These are phyloP conservation scores for Aspergillus steynii DNA, from an alignment of 495 filamentous ascomycete species.

Conservation along the genomic window DNA sequence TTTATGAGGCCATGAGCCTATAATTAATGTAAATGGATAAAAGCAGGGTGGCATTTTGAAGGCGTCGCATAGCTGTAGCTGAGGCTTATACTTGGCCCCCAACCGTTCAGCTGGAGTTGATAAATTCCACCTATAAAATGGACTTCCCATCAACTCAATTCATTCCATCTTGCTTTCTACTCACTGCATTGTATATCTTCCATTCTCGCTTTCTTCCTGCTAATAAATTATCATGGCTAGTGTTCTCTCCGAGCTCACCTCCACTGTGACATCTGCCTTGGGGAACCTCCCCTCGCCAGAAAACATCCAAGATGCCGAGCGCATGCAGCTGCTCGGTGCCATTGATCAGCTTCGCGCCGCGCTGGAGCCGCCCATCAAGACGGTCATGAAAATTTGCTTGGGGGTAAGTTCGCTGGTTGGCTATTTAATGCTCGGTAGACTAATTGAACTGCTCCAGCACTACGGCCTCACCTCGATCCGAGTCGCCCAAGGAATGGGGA, in stretches of 20 bases:
- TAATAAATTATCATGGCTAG: no score
- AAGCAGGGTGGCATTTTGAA: no score
- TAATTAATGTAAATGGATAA: no score
- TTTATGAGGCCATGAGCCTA: no score
- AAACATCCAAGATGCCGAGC: constrained; percentile 9
- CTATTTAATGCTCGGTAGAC: not conserved
- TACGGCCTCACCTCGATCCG: constrained; percentile 13
- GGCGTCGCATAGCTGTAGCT: no score
- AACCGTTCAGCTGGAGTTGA: no score
- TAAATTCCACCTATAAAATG: no score
- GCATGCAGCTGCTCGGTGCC: constrained; percentile 8
- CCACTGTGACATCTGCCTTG: constrained; percentile 6
- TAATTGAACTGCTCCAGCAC: constrained; percentile 1
- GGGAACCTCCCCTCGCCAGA: constrained; percentile 10
- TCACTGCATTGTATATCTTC: no score
- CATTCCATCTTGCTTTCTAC: no score
- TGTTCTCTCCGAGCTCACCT: not conserved
- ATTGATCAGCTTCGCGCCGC: constrained; percentile 8
- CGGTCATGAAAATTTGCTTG: constrained; percentile 7
- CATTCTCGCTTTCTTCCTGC: no score
- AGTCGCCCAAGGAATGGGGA: constrained; percentile 22
- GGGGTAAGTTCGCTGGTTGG: constrained; percentile 1
- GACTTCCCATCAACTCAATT: no score
- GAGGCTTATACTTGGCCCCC: no score
- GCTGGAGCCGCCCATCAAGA: constrained; percentile 12